Percentiles rank a stretch among this genome's conserved stretches.
These are phyloP conservation scores for Flaveria trinervia DNA, from an alignment of 129 eudicot genomes.

Conservation along the genomic window DNA sequence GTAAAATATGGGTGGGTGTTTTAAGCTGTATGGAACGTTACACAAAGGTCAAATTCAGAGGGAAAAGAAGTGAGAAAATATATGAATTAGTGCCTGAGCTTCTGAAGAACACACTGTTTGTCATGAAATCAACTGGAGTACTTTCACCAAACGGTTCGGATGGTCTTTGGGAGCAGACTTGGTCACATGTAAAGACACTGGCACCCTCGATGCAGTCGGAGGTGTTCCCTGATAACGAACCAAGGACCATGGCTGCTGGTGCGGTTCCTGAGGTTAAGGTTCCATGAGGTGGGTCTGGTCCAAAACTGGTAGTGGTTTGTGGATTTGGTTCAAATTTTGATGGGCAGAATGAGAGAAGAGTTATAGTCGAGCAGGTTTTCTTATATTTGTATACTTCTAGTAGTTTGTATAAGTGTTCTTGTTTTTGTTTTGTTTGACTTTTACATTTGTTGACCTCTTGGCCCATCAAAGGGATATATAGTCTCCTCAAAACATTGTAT, in stretches of 20 bases:
- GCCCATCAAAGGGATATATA: slow-evolving; percentile 33
- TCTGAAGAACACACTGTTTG: slow-evolving; percentile 66
- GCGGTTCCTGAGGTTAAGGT: slow-evolving; percentile 48
- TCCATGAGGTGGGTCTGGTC: slow-evolving; percentile 39
- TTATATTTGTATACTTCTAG: slow-evolving; percentile 31
- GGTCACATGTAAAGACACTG: slow-evolving; percentile 61
- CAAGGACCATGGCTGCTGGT: slow-evolving; percentile 32
- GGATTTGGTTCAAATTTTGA: slow-evolving; percentile 25
- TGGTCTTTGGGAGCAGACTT: slow-evolving; percentile 70
- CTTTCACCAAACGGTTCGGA: slow-evolving; percentile 53
- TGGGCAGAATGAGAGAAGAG: slow-evolving; percentile 24
- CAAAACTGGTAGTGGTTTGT: slow-evolving; percentile 18
- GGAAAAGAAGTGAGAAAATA: slow-evolving; percentile 66
- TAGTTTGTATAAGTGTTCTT: slow-evolving; percentile 32
- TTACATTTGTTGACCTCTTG: slow-evolving; percentile 36
- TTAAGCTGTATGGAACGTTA: slow-evolving; percentile 56
- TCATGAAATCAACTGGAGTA: slow-evolving; percentile 61
- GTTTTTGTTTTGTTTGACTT: slow-evolving; percentile 27
- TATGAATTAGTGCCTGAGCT: slow-evolving; percentile 75
- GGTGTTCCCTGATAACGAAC: slow-evolving; percentile 56
- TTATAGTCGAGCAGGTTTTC: slow-evolving; percentile 31
- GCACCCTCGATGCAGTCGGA: slow-evolving; percentile 61
- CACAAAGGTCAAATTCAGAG: slow-evolving; percentile 65
- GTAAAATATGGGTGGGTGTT: slow-evolving; percentile 63
- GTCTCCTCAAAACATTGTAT: slow-evolving; percentile 12